Base-by-base conservation (phyloP, 257 asterid species). In the Solanum infundibuliforme region DNA sequence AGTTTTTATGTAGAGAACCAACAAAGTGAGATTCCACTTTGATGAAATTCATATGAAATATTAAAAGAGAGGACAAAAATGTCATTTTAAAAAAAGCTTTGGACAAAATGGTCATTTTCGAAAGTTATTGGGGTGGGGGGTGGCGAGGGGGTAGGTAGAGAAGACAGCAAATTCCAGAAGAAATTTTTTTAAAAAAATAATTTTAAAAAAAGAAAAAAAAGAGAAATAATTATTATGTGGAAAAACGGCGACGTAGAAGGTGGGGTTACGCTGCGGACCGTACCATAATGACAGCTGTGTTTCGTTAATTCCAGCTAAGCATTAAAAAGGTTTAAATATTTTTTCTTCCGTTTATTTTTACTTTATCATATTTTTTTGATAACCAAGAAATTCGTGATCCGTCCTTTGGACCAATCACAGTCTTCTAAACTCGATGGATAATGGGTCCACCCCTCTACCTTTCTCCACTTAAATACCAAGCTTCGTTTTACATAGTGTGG, bases 301-400 rank as follows among this genome's bases (percentile, higher is more conserved):
- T 89, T 94, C 93, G 94, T 92, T 87, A 91, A 89, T 92, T 92
- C 96, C 95, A 94, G 95, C 93, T 92, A 94, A 91, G 93, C 93
- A 83, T 76, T 90, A 86, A 83, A 91, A 87, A 91, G 74, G 77
- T 55, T 34, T 73, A 36, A 12, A 68, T 29, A 27, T 27, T 68
- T 10, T 65, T 25, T 66, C 14, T 12, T 66, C 12, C 2, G 1
- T 11, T 66, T 5, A 66, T 25, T 12, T 25, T 66, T 66, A 58
- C 11, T 58, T 55, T 58, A 16, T 52, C 62, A 52, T 5, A 0
- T 52, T 52, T 52, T 43, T 43, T 43, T 43, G 6, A 43, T 1
- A 43, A 43, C 16, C 55, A 4, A 43, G 6, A 43, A 43, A 43
- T 43, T 4, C 1, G 6, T 43, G 55, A 12, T 6, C 6, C 18